Evolutionary conservation across 495 filamentous ascomycete genomes (phyloP), one percentile per base, ranked within the genome.

Genomic region (Aspergillus biplanus): DNA sequence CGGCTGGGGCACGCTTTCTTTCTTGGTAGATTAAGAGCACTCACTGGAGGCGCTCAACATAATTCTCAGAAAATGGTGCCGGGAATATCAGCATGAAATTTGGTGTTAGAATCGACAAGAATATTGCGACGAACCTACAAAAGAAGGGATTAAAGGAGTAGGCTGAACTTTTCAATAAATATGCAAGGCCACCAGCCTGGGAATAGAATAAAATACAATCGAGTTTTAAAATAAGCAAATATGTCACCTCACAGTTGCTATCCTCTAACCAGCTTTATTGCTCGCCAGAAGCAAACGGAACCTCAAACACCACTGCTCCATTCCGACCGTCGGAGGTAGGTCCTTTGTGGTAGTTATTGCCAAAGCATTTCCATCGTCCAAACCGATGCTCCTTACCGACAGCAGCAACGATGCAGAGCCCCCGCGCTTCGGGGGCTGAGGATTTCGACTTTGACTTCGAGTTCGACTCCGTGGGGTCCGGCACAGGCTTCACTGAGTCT

Each of bases 361-460:
- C 65, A 48, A 73, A 82, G 55, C 71, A 76, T 67, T 86, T 83
- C 90, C 91, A 97, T 59, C 89, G 82, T 1, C 90, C 94, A 35
- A 96, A 76, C 21, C 91, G 83, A 69, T 92, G 87, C 76, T 97
- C 93, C 70, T 92, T 96, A 18, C 92, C 93, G 8, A 93, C 82
- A 2, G 88, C 95, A 52, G 86, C 90, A 39, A 93, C 90, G 46
- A 99, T 83, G 62, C 89, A 92, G 0, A 97, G 67, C 13, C 90
- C 91, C 35, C 91, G 89, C 44, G 69, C 56, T 54, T 77, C 63
- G 2, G 71, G n/a, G 7, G 60, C 44, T 11, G 80, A 47, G 50
- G 52, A 82, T 88, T 63, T 83, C 9, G 62, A 59, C 32, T 53
- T 56, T n/a, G 80, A 52, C 89, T 89, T 8, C 84, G 91, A 54